These are phyloP conservation scores for Cenchrus fungigraminus DNA, from an alignment of 176 grass and related monocot genomes.

Conservation along the genomic window DNA sequence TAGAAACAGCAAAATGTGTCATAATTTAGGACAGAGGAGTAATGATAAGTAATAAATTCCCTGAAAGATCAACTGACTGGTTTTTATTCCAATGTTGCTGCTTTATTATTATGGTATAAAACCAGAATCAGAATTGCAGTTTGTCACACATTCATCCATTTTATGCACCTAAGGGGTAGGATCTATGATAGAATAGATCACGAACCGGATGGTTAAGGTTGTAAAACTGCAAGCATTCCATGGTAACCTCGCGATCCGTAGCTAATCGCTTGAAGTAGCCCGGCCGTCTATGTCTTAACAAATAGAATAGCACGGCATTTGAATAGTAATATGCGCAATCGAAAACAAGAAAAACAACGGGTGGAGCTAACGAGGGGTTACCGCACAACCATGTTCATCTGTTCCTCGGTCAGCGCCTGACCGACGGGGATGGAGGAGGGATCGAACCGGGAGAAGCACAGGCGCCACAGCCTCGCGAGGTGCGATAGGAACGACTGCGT, in stretches of 20 bases:
- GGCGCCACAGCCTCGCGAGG: conserved; percentile 1
- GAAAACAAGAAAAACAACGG: neutral
- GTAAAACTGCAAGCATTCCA: neutral
- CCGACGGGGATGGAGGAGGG: neutral
- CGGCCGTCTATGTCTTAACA: neutral
- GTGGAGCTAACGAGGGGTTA: neutral
- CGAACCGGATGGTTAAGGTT: neutral
- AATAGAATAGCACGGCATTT: neutral
- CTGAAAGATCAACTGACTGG: too few species aligned
- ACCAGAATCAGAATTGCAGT: neutral
- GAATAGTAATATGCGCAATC: neutral
- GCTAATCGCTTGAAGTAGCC: neutral
- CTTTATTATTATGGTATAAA: too few species aligned
- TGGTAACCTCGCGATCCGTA: neutral
- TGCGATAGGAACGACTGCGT: neutral
- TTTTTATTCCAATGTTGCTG: too few species aligned
- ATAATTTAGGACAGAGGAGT: too few species aligned
- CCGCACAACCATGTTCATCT: neutral
- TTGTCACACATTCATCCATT: neutral
- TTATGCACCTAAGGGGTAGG: neutral
- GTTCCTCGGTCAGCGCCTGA: neutral
- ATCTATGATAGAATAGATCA: neutral
- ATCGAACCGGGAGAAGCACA: neutral
- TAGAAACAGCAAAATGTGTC: too few species aligned
- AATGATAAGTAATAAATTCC: too few species aligned